These are phyloP conservation scores for Cicer yamashitae DNA, from an alignment of 306 rosid species.

Conservation along the genomic window DNA sequence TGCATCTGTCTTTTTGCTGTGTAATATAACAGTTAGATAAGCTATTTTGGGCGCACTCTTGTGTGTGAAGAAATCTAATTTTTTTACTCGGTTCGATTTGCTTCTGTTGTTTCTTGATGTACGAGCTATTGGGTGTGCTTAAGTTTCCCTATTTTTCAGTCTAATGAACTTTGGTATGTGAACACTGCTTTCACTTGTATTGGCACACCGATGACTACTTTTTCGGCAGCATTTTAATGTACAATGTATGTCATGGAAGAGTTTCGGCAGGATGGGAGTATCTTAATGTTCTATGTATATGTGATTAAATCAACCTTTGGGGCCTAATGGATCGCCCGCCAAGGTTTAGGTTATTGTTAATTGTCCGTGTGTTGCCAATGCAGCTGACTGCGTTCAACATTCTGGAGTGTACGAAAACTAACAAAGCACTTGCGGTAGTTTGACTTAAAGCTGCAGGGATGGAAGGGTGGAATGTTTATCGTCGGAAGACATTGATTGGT, in stretches of 20 bases:
- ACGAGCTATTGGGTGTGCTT: slow-evolving; percentile 27
- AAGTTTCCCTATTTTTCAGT: not conserved
- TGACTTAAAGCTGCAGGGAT: slow-evolving; percentile 40
- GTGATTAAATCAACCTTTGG: not conserved
- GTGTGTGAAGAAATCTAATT: slow-evolving; percentile 30
- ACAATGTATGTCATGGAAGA: not conserved
- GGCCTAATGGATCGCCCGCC: not conserved
- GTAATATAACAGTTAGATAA: slow-evolving; percentile 25
- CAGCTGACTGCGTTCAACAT: slow-evolving; percentile 20
- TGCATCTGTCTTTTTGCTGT: not conserved
- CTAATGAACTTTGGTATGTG: not conserved
- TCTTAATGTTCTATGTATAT: not conserved
- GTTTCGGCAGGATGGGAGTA: not conserved
- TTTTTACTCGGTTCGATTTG: slow-evolving; percentile 3
- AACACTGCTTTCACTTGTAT: not conserved
- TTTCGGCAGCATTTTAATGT: not conserved
- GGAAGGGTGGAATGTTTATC: slow-evolving; percentile 57
- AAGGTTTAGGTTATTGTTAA: slow-evolving; percentile 27
- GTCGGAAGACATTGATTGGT: slow-evolving; percentile 38
- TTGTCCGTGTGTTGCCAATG: slow-evolving; percentile 11
- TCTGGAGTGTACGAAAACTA: slow-evolving; percentile 28
- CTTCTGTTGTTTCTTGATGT: not conserved
- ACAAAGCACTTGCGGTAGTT: slow-evolving; percentile 27
- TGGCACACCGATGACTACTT: slow-evolving; percentile 1
- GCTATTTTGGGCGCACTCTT: slow-evolving; percentile 5